Conservation (phyloP, 805 yeast genomes). For the Ogataea parapolymorpha region DNA sequence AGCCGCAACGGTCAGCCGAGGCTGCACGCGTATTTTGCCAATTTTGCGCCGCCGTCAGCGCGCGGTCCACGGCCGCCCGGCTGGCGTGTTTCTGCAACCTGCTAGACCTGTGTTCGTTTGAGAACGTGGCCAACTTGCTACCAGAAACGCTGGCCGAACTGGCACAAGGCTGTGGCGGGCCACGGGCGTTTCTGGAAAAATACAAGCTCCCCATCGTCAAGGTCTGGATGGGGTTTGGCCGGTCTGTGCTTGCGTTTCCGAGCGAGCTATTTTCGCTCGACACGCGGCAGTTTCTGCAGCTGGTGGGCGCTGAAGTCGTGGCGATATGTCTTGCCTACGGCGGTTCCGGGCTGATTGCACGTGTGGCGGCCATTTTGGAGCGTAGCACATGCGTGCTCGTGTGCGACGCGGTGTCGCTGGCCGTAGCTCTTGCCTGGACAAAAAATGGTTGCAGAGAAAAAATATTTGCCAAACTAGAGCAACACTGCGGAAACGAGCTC, state of each 20-base stretch:
- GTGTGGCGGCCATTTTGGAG: constrained; percentile 14
- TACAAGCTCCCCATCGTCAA: constrained; percentile 37
- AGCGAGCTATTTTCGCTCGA: constrained; percentile 35
- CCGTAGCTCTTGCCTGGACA: constrained; percentile 39
- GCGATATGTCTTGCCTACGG: constrained; percentile 37
- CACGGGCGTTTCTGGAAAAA: constrained; percentile 28
- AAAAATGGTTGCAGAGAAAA: constrained; percentile 2
- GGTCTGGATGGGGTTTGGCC: constrained; percentile 40
- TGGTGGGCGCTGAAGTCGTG: constrained; percentile 36
- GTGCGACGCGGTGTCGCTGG: constrained; percentile 26
- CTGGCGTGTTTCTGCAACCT: constrained; percentile 39
- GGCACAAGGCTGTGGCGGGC: constrained; percentile 18
- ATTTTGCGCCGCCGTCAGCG: constrained; percentile 35
- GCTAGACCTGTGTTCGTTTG: constrained; percentile 38
- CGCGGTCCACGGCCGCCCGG: constrained; percentile 31
- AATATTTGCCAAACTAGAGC: background rate
- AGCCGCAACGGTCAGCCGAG: constrained; percentile 29
- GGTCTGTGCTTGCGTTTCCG: constrained; percentile 38
- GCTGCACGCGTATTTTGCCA: constrained; percentile 36
- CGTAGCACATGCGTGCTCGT: constrained; percentile 11
- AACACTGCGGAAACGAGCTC: background rate
- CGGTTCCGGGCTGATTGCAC: constrained; percentile 13
- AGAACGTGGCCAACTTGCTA: constrained; percentile 33
- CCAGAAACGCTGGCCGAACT: constrained; percentile 26
- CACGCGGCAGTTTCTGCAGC: constrained; percentile 30